Conservation (phyloP, 2,329 filamentous ascomycete genomes). For the Helotiales sp. region DNA sequence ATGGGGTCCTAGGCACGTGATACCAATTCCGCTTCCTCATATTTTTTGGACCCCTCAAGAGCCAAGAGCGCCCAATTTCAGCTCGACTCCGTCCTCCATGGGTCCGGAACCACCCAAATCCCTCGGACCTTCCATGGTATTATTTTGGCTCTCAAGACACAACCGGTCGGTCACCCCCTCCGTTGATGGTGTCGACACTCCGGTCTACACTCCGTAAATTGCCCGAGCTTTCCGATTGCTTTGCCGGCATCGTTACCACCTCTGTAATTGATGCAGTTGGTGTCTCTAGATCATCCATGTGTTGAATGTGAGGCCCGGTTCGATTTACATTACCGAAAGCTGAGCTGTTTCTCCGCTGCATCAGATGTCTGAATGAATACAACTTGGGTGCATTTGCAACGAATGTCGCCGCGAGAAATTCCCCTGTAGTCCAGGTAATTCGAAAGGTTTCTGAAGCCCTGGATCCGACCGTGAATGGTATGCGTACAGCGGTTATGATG, state of each 20-base stretch:
- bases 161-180: background rate
- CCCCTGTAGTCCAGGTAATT: slow-evolving; percentile 27
- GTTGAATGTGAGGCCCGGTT: background rate
- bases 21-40: background rate
- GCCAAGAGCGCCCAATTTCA: too few species aligned
- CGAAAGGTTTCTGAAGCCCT: slow-evolving; percentile 18
- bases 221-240: slow-evolving; percentile 5
- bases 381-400: slow-evolving; percentile 24
- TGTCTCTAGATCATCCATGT: slow-evolving; percentile 11
- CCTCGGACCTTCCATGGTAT: background rate
- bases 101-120: background rate
- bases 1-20: background rate
- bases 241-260: background rate
- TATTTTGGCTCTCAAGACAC: background rate
- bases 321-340: slow-evolving; percentile 3
- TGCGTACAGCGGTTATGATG: slow-evolving; percentile 26
- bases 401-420: slow-evolving; percentile 26
- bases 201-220: background rate
- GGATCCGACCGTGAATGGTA: slow-evolving; percentile 22
- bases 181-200: background rate
- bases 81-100: too few species aligned
- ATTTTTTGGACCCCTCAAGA: background rate
- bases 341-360: slow-evolving; percentile 10
- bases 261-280: slow-evolving; percentile 8
- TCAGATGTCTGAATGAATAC: slow-evolving; percentile 12